phyloP scores from a whole-genome alignment of 495 filamentous ascomycete species.

The Hypoxylon intermedium region DNA sequence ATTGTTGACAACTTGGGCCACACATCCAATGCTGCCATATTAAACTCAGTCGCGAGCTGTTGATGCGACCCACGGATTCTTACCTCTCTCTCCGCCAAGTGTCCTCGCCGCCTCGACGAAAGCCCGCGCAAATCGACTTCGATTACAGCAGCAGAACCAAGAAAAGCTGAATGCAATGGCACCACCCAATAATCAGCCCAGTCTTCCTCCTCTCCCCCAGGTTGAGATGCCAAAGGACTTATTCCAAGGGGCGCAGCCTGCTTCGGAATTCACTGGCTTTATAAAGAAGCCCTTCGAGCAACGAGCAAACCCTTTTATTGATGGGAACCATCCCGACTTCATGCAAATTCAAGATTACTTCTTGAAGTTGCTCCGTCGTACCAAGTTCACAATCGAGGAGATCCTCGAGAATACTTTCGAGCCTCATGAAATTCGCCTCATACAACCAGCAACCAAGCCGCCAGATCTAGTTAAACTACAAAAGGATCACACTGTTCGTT shows the following conservation, averaged over 20 bases:
- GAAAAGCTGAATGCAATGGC: not conserved
- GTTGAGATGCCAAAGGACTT: not conserved
- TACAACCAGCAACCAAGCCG: conserved; percentile 26
- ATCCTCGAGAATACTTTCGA: conserved; percentile 38
- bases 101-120: conserved; percentile 11
- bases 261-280: not conserved
- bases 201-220: no score
- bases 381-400: conserved; percentile 21
- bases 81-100: conserved; percentile 1
- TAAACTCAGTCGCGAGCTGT: conserved; percentile 1
- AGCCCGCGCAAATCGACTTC: not conserved
- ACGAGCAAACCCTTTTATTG: conserved; percentile 25
- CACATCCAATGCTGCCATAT: conserved; percentile 7
- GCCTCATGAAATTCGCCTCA: conserved; percentile 31
- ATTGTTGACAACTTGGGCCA: not conserved
- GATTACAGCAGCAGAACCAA: not conserved
- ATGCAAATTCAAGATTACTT: conserved; percentile 33
- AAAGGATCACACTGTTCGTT: conserved; percentile 21
- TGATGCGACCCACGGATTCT: not conserved
- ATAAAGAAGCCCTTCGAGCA: conserved; percentile 16
- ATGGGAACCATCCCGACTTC: conserved; percentile 21
- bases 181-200: not conserved
- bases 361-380: conserved; percentile 19
- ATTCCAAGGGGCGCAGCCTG: not conserved
- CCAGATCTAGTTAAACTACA: conserved; percentile 25